phyloP scores from a whole-genome alignment of 208 protist species.

The Angomonas deanei region DNA sequence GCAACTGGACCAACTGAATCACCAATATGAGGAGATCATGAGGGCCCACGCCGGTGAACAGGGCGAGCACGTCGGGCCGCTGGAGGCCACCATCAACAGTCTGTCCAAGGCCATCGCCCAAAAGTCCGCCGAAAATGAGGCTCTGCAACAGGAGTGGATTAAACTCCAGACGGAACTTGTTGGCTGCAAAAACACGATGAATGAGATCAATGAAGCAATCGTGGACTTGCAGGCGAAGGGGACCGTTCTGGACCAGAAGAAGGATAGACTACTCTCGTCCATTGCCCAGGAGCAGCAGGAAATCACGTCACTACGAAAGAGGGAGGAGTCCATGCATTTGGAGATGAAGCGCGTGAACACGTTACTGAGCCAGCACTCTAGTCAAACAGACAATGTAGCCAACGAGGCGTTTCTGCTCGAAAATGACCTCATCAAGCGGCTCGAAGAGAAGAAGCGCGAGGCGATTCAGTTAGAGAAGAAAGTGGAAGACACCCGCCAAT shows the following conservation, averaged over 20 bases:
- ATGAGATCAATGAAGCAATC: conserved; percentile 83
- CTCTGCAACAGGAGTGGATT: conserved; percentile 95
- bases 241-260: conserved; percentile 90
- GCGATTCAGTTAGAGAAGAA: conserved; percentile 85
- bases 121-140: conserved; percentile 88
- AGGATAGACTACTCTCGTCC: conserved; percentile 72
- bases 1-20: conserved; percentile 94
- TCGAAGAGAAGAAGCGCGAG: conserved; percentile 90
- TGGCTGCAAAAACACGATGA: conserved; percentile 84
- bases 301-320: conserved; percentile 68
- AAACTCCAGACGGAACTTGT: conserved; percentile 94
- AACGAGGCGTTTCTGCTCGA: conserved; percentile 92
- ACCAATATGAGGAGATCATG: conserved; percentile 89
- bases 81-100: conserved; percentile 95
- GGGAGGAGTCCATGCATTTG: conserved; percentile 87
- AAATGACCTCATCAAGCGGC: conserved; percentile 79
- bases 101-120: conserved; percentile 88
- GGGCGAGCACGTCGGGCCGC: conserved; percentile 82
- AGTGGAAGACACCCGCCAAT: conserved; percentile 67
- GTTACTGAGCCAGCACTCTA: conserved; percentile 79
- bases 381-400: conserved; percentile 61
- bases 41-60: conserved; percentile 54
- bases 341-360: conserved; percentile 93
- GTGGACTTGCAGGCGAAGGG: conserved; percentile 79
- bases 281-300: conserved; percentile 77